Base-by-base conservation (phyloP, 129 eudicot species). In the Glebionis coronaria region DNA sequence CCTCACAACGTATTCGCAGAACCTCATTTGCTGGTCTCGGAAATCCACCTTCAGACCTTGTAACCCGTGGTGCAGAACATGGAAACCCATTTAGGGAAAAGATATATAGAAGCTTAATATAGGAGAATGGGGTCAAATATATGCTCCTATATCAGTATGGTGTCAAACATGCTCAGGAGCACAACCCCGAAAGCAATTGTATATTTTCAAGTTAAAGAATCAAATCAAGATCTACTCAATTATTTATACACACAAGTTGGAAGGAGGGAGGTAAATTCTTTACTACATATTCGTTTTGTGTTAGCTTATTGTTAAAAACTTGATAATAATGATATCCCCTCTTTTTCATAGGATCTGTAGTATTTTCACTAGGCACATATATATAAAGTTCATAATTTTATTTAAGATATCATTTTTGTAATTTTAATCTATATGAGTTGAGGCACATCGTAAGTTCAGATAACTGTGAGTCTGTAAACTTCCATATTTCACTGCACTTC, bases 171-270 rank as follows among this genome's bases (percentile, higher is more conserved):
- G 12, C 71, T 82, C 15, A 77, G 78, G 79, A 77, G 59, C 68
- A 59, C 83, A 10, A 82, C 82, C 61, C 91, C 87, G 1, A 85
- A 85, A 73, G 91, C 85, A 3, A 81, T 79, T 35, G 87, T 85
- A 8, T 65, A 61, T 71, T 85, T 85, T 49, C 91, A 85, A 82
- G 91, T 85, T 63, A 78, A 78, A 56, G 87, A 85, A 68, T 87
- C 91, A 44, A 82, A 85, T 50, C 85, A 70, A 28, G 70, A 75
- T 59, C 61, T 85, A 35, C 85, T 85, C 49, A 78, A 82, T 68
- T 76, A 82, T 49, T 82, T 82, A 79, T 82, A 79, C 70, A 70
- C 79, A 9, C 82, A 79, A 67, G 35, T 85, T 52, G 91, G 91
- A 18, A 82, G 57, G 71, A 76, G 74, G 27, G 91, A 85, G 88